These are phyloP conservation scores for Cercospora berteroae DNA, from an alignment of 2,329 filamentous ascomycete genomes.

Conservation along the genomic window DNA sequence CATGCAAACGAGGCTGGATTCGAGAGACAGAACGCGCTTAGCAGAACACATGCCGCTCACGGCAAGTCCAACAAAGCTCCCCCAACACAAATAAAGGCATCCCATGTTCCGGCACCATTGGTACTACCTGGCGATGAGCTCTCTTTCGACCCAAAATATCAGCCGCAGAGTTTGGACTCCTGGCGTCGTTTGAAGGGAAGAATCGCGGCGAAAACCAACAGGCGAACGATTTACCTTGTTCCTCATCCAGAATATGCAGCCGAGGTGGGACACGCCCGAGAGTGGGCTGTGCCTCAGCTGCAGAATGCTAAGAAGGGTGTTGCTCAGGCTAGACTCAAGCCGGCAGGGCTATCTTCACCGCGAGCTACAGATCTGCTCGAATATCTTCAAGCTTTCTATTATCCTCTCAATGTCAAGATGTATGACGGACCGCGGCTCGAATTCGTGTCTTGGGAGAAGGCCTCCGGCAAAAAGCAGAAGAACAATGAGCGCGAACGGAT, in stretches of 20 bases:
- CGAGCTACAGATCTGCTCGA: slow-evolving; percentile 36
- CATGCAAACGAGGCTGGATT: slow-evolving; percentile 41
- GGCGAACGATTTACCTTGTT: slow-evolving; percentile 57
- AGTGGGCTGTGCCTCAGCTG: slow-evolving; percentile 43
- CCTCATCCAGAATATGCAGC: slow-evolving; percentile 44
- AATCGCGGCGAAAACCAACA: slow-evolving; percentile 41
- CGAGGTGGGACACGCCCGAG: slow-evolving; percentile 41
- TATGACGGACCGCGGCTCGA: slow-evolving; percentile 41
- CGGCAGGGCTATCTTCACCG: background rate
- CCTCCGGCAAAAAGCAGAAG: slow-evolving; percentile 8
- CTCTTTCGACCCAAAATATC: slow-evolving; percentile 51
- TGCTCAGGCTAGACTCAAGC: background rate
- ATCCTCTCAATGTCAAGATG: slow-evolving; percentile 52
- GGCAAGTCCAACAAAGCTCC: slow-evolving; percentile 2
- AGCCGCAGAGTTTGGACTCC: slow-evolving; percentile 53
- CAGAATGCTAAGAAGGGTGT: background rate
- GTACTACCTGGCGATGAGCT: slow-evolving; percentile 61
- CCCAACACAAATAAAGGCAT: slow-evolving; percentile 13
- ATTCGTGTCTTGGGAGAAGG: slow-evolving; percentile 52
- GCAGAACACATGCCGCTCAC: slow-evolving; percentile 6
- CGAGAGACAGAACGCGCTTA: slow-evolving; percentile 33
- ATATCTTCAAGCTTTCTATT: slow-evolving; percentile 54
- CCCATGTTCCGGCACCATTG: slow-evolving; percentile 57
- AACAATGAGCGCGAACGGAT: slow-evolving; percentile 33
- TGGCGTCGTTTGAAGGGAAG: slow-evolving; percentile 55